A percentile compares a stretch with the other conserved stretches of the same genome.
These are phyloP conservation scores for Boletus tomentosulus DNA, from an alignment of 768 basidiomycete species.

Conservation along the genomic window DNA sequence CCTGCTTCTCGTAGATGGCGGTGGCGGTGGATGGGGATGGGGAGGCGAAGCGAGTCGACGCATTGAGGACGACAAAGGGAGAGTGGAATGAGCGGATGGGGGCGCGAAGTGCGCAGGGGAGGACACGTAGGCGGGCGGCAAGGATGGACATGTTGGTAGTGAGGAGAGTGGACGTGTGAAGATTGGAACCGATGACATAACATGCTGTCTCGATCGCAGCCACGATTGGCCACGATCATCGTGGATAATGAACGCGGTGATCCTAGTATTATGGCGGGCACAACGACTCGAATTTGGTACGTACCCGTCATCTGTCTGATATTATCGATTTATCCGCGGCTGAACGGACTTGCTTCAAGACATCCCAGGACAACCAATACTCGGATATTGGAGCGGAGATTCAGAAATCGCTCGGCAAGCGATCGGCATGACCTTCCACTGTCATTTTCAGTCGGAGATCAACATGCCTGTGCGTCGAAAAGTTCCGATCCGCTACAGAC, in stretches of 20 bases:
- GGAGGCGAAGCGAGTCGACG: conserved; percentile 32
- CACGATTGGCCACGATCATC: background rate
- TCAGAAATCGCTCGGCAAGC: background rate
- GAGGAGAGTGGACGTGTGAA: conserved; percentile 23
- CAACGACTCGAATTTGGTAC: background rate
- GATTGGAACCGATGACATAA: conserved; percentile 28
- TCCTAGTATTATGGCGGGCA: background rate
- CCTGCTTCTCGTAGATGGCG: conserved; percentile 57
- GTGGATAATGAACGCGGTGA: background rate
- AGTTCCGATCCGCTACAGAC: background rate
- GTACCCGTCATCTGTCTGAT: background rate
- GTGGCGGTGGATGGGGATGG: conserved; percentile 29
- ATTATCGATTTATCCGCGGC: conserved; percentile 5
- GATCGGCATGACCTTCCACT: background rate
- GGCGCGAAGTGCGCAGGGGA: background rate
- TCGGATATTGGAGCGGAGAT: background rate
- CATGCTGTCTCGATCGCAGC: background rate
- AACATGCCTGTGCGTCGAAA: background rate
- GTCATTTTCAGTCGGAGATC: conserved; percentile 1
- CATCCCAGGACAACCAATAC: background rate
- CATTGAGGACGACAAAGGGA: conserved; percentile 53
- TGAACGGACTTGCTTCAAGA: conserved; percentile 6
- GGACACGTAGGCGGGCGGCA: background rate
- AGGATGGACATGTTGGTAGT: conserved; percentile 23
- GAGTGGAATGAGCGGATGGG: conserved; percentile 58